Base-by-base conservation (phyloP, 139 green algal genomes). In the Chlamydomonas eustigma region DNA sequence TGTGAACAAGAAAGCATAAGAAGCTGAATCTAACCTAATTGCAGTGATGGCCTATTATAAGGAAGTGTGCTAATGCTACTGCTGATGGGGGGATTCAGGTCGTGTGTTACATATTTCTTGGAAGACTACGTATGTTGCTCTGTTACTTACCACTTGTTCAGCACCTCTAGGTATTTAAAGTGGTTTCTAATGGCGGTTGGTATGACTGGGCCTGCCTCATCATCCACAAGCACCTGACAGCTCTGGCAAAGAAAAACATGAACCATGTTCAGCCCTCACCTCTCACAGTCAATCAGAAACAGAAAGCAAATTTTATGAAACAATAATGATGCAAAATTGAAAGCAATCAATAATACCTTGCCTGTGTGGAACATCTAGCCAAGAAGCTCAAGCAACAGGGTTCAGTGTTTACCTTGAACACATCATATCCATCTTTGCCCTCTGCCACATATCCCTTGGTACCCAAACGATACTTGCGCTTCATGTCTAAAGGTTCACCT, bases 381-480 rank as follows among this genome's bases (percentile, higher is more conserved):
- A 36, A 28, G 58, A 22, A 24, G 18, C 74, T 22, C 28, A 75
- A 28, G 30, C 28, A 64, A 37, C 18, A 25, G 6, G 32, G 24
- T 31, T 44, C 81, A n/a, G n/a, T n/a, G n/a, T n/a, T 6, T 12
- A 81, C 81, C 76, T 76, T 71, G 51, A 93, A 70, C 30, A 86
- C 69, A 2, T 88, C 71, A 77, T 88, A 94, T 33, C 90, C 90
- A 75, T 94, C 90, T 73, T 91, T 94, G 38, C 90, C 90, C 37
- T 84, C 76, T n/a, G 80, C 78, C 58, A 94, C 76, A 70, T 94
- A 94, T 0, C 78, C 76, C 77, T 94, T 94, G 67, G 86, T 92
- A 0, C 76, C 85, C 31, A 91, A 51, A 39, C 72, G 75, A 79
- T 93, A 94, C 18, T 28, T 78, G 0, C 67, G 50, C 3, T 75